Percentiles rank a stretch among this genome's conserved stretches.
Evolutionary conservation across 2,329 filamentous ascomycete species (phyloP).

Genomic region (Fusarium proliferatum): DNA sequence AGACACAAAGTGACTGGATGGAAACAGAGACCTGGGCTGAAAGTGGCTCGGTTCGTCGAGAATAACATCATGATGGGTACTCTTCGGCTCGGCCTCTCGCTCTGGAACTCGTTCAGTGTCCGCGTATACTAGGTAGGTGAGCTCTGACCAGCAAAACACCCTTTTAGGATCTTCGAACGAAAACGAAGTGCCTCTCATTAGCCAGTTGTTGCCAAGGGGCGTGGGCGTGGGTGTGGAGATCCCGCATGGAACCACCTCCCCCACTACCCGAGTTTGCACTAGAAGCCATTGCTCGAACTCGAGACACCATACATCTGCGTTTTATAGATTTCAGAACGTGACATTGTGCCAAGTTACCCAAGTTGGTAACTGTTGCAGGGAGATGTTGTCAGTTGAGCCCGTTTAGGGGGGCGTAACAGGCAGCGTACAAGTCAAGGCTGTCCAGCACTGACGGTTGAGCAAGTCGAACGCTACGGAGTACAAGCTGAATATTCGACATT

Average conservation of each 20-base stretch:
- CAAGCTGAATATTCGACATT: background rate
- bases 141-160: conserved; percentile 10
- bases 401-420: background rate
- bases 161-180: background rate
- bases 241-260: background rate
- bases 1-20: background rate
- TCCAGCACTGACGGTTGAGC: background rate
- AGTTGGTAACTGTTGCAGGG: background rate
- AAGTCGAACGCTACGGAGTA: background rate
- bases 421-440: background rate
- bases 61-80: conserved; percentile 22
- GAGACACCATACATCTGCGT: conserved; percentile 9
- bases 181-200: conserved; percentile 25
- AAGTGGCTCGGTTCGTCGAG: conserved; percentile 15
- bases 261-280: background rate
- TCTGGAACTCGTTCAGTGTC: conserved; percentile 8
- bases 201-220: conserved; percentile 2
- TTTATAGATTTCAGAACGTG: background rate
- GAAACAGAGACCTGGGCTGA: background rate
- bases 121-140: conserved; percentile 23
- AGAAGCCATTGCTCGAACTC: conserved; percentile 1
- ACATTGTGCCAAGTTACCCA: conserved; percentile 6
- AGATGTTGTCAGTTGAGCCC: background rate
- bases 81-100: conserved; percentile 27
- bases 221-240: conserved; percentile 24